Percentiles rank a stretch among this genome's conserved stretches.
Conservation (phyloP, 352 stramenopile species). For the Stephanocyclus meneghinianus region DNA sequence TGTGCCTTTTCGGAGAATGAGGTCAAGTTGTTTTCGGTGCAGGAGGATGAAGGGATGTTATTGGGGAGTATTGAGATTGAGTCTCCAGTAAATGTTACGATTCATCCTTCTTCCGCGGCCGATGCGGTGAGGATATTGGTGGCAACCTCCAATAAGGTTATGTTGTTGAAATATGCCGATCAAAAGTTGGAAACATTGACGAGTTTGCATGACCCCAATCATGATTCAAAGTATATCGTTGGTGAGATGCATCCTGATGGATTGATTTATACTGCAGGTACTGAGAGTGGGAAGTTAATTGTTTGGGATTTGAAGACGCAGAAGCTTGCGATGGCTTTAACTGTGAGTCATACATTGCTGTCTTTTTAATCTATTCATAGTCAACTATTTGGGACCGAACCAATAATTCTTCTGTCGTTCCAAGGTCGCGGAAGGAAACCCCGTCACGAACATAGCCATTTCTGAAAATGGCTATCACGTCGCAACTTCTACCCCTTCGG, state of each 20-base stretch:
- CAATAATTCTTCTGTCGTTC: slow-evolving; percentile 6
- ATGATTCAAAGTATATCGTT: slow-evolving; percentile 42
- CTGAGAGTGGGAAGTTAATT: slow-evolving; percentile 82
- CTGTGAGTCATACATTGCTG: slow-evolving; percentile 22
- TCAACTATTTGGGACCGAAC: not conserved
- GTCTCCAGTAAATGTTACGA: slow-evolving; percentile 6
- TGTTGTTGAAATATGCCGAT: slow-evolving; percentile 41
- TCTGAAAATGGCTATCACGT: slow-evolving; percentile 95
- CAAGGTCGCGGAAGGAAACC: slow-evolving; percentile 66
- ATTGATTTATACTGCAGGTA: slow-evolving; percentile 84
- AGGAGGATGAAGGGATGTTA: slow-evolving; percentile 1
- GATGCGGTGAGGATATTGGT: slow-evolving; percentile 36
- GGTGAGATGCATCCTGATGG: slow-evolving; percentile 91
- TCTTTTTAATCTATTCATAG: not conserved
- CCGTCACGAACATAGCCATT: slow-evolving; percentile 86
- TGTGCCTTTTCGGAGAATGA: not conserved
- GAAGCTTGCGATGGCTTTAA: slow-evolving; percentile 82
- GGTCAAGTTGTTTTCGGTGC: not conserved
- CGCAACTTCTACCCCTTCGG: slow-evolving; percentile 83
- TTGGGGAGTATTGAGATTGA: slow-evolving; percentile 25
- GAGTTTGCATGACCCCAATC: slow-evolving; percentile 20
- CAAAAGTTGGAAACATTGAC: slow-evolving; percentile 25
- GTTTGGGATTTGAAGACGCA: slow-evolving; percentile 91
- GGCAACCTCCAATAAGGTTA: slow-evolving; percentile 28
- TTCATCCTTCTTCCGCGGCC: slow-evolving; percentile 36